These are phyloP conservation scores for Plasmodium vivax DNA, from an alignment of 169 alveolate genomes.

Conservation along the genomic window DNA sequence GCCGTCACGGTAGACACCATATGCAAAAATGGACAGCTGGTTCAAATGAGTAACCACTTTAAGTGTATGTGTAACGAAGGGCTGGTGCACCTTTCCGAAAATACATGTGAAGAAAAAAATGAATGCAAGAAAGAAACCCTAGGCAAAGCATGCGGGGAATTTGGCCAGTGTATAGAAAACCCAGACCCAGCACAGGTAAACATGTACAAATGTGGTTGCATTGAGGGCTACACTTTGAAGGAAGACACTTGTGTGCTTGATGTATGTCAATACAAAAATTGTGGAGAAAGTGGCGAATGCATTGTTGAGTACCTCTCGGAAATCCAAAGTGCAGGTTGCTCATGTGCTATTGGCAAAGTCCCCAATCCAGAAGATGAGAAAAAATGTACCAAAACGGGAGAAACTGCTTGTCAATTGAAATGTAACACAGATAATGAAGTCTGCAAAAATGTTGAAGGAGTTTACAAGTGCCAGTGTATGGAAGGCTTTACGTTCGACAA, in stretches of 20 bases:
- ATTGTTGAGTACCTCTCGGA: neutral
- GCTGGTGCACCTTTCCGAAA: neutral
- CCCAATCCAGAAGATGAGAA: neutral
- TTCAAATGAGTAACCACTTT: slow-evolving; percentile 62
- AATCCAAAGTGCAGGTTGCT: slow-evolving; percentile 1
- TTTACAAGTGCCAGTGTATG: slow-evolving; percentile 31
- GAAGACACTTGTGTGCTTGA: neutral
- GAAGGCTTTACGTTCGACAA: slow-evolving; percentile 23
- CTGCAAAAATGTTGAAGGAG: slow-evolving; percentile 19
- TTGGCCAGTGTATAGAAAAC: neutral
- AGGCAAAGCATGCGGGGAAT: slow-evolving; percentile 44
- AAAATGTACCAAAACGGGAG: slow-evolving; percentile 51
- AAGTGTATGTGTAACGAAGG: slow-evolving; percentile 37
- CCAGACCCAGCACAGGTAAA: neutral
- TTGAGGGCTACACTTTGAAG: neutral
- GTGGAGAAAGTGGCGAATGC: slow-evolving; percentile 51
- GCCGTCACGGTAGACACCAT: slow-evolving; percentile 10
- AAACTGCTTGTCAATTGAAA: slow-evolving; percentile 25
- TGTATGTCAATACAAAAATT: neutral
- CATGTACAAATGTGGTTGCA: slow-evolving; percentile 6
- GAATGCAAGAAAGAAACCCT: slow-evolving; percentile 4
- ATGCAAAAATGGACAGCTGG: slow-evolving; percentile 41
- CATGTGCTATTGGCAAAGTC: slow-evolving; percentile 48
- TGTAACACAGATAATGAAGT: slow-evolving; percentile 24
- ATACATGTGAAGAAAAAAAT: slow-evolving; percentile 20